phyloP scores from a whole-genome alignment of 208 protist genomes.

The Trypanosoma caninum region DNA sequence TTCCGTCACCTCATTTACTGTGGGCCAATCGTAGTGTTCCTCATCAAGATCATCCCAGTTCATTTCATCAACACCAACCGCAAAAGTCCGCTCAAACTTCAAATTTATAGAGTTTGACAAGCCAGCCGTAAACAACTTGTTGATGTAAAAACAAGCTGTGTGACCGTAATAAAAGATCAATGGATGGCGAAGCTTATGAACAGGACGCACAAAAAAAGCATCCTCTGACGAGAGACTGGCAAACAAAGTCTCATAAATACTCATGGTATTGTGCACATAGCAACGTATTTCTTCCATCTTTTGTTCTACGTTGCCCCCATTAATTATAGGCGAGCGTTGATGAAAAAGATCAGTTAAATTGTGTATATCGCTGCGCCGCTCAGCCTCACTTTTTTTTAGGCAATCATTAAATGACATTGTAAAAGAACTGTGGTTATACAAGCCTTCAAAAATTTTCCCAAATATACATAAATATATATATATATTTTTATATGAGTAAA shows the following conservation, averaged over 20 bases:
- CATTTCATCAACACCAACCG: constrained; percentile 97
- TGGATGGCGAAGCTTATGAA: constrained; percentile 93
- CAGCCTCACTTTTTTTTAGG: constrained; percentile 27
- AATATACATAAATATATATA: too few relatives aligned
- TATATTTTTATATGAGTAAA: too few relatives aligned
- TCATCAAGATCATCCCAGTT: constrained; percentile 94
- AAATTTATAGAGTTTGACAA: constrained; percentile 82
- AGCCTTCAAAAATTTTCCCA: too few relatives aligned
- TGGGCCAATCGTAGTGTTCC: constrained; percentile 88
- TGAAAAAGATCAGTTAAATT: constrained; percentile 46
- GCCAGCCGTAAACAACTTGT: constrained; percentile 92
- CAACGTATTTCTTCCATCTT: constrained; percentile 84
- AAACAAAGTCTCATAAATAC: constrained; percentile 87
- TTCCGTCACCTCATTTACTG: constrained; percentile 71
- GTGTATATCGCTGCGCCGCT: constrained; percentile 39
- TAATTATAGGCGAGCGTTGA: constrained; percentile 55
- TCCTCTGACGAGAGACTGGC: constrained; percentile 70
- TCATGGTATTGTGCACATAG: constrained; percentile 87
- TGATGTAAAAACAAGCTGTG: constrained; percentile 94
- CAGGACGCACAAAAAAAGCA: constrained; percentile 76
- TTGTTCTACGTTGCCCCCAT: constrained; percentile 40
- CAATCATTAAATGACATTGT: constrained; percentile 1
- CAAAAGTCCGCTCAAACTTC: constrained; percentile 90
- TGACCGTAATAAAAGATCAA: constrained; percentile 97
- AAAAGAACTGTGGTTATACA: too few relatives aligned